Conservation (phyloP, 139 green algal species). For the Closterium sp. region DNA sequence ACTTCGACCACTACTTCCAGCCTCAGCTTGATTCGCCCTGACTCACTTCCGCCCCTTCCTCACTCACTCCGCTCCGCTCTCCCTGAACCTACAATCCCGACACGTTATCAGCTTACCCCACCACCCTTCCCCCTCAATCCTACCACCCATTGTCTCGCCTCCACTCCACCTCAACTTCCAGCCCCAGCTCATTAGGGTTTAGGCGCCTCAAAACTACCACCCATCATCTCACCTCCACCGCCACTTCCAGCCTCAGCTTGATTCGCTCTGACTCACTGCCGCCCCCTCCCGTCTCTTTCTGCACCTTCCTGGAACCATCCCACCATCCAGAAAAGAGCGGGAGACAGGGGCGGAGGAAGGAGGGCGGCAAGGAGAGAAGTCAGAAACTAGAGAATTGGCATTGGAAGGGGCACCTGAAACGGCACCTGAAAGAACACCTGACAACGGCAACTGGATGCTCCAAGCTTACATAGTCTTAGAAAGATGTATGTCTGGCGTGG, state of each 20-base stretch:
- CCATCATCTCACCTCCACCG: slow-evolving; percentile 63
- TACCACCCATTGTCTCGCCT: too few relatives aligned
- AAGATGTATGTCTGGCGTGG: too few relatives aligned
- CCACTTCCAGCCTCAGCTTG: slow-evolving; percentile 9
- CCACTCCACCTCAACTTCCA: too few relatives aligned
- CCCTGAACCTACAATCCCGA: too few relatives aligned
- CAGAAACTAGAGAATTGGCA: too few relatives aligned
- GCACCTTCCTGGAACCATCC: slow-evolving; percentile 46
- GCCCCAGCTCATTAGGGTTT: too few relatives aligned
- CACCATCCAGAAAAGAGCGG: background rate
- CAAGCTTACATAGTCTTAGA: too few relatives aligned
- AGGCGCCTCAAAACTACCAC: too few relatives aligned
- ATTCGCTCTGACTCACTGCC: slow-evolving; percentile 27
- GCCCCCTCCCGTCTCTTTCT: slow-evolving; percentile 40
- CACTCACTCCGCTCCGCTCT: too few relatives aligned
- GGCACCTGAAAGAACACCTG: too few relatives aligned
- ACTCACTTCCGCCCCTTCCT: background rate
- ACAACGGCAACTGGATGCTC: too few relatives aligned
- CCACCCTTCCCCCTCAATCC: background rate
- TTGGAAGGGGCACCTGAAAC: background rate
- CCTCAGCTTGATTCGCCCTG: background rate
- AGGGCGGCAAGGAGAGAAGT: background rate
- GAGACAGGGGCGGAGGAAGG: background rate
- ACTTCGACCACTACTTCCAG: background rate
- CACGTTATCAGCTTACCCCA: too few relatives aligned